phyloP scores from a whole-genome alignment of 2,329 filamentous ascomycete genomes.

The Bipolaris gigantea region DNA sequence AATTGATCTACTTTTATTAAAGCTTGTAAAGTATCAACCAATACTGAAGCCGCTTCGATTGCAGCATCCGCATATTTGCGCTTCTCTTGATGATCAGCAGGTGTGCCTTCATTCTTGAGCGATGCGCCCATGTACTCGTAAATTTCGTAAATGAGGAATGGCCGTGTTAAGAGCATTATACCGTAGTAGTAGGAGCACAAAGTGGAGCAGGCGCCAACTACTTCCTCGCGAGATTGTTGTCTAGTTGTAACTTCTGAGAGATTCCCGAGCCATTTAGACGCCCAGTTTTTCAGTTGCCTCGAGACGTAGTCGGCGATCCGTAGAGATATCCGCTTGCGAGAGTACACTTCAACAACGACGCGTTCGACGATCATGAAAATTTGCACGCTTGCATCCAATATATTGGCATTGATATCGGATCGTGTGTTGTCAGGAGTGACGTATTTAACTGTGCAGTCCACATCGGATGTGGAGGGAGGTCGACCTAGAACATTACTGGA shows the following conservation, averaged over 20 bases:
- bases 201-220: constrained; percentile 53
- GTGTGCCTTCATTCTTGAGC: constrained; percentile 32
- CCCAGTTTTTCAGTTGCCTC: constrained; percentile 48
- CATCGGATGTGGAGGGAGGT: constrained; percentile 57
- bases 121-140: constrained; percentile 43
- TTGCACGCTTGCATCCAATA: constrained; percentile 46
- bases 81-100: constrained; percentile 30
- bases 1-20: constrained; percentile 24
- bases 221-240: constrained; percentile 28
- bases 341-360: constrained; percentile 52
- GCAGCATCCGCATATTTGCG: constrained; percentile 37
- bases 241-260: constrained; percentile 35
- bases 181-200: constrained; percentile 58
- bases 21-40: constrained; percentile 32
- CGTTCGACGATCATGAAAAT: constrained; percentile 55
- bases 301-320: constrained; percentile 48
- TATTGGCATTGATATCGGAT: constrained; percentile 20
- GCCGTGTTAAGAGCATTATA: constrained; percentile 57
- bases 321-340: constrained; percentile 46
- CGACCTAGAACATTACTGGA: constrained; percentile 53
- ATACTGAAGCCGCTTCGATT: constrained; percentile 32
- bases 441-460: constrained; percentile 51
- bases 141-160: constrained; percentile 56
- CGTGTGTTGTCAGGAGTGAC: constrained; percentile 25
- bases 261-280: constrained; percentile 37